Evolutionary conservation across 1,284 basidiomycete species (phyloP), one percentile per base, ranked within the genome.

Genomic region (Cystobasidium slooffiae): DNA sequence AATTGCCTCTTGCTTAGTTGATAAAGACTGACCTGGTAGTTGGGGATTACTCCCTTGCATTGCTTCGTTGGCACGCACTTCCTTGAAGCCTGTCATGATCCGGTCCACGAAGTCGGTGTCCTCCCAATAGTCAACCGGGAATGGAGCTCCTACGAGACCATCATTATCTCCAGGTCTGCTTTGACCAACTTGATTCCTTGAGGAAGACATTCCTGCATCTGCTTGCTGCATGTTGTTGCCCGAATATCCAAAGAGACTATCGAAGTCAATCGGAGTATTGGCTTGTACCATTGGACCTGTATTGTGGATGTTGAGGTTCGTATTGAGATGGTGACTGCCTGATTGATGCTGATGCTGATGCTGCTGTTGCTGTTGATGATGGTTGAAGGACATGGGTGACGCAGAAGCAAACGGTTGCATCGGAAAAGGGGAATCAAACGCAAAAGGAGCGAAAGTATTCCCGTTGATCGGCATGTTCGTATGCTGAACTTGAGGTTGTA

Each of bases 211-310:
- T 16, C 52, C 39, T 41, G 56, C n/a, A 18, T 37, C 22, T 37
- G 39, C 44, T 31, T 47, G 20, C 31, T 51, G 55, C 18, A 62
- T 31, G 37, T n/a, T 59, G n/a, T 51, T 69, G 20, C 16, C 41
- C 6, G 55, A 61, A 44, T 58, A 58, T 14, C 47, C 61, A 46
- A 72, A 72, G 18, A 72, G 51, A 24, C 56, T 61, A 41, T 72
- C 69, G 39, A 72, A 72, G 39, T 51, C 69, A 7, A 72, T 63
- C 31, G 69, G 59, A 8, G 69, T 72, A 37, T 43, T 59, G 39
- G 47, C 49, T 10, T 20, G 61, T 14, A 46, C 46, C 43, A 46
- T 41, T 1, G 58, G 14, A 24, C 43, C 51, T n/a, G 49, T 37
- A 4, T 22, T 49, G 2, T n/a, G n/a, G 1, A 22, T 41, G 14